Evolutionary conservation across 345 rosid species (phyloP).

Genomic region (Hibiscus tridactylites): DNA sequence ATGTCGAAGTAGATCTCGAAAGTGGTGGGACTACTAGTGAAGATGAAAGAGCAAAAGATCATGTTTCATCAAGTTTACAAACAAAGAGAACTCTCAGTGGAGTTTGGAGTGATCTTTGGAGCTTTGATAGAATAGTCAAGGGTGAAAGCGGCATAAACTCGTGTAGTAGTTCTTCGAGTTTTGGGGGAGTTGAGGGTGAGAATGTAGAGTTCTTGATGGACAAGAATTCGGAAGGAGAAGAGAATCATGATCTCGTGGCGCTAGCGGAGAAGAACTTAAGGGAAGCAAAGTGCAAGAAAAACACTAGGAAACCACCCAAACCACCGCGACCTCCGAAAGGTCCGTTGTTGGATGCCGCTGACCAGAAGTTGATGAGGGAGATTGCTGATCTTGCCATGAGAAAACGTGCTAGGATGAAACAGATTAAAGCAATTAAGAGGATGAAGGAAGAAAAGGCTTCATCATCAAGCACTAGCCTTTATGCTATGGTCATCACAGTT

Average conservation of each 20-base stretch:
- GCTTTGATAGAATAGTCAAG: slow-evolving; percentile 17
- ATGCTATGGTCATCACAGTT: slow-evolving; percentile 61
- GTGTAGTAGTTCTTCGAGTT: slow-evolving; percentile 19
- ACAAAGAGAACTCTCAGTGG: slow-evolving; percentile 18
- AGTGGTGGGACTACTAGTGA: slow-evolving; percentile 44
- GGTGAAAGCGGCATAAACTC: slow-evolving; percentile 10
- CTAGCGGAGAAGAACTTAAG: slow-evolving; percentile 17
- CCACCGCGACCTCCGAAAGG: slow-evolving; percentile 92
- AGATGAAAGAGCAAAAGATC: slow-evolving; percentile 30
- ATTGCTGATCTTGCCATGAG: slow-evolving; percentile 73
- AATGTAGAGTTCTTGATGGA: slow-evolving; percentile 24
- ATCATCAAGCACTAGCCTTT: slow-evolving; percentile 43
- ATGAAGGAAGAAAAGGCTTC: slow-evolving; percentile 49
- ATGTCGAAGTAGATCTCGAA: slow-evolving; percentile 45
- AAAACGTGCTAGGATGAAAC: slow-evolving; percentile 71
- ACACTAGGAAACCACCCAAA: slow-evolving; percentile 52
- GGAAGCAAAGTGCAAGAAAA: slow-evolving; percentile 35
- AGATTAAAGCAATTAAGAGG: slow-evolving; percentile 60
- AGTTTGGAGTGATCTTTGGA: slow-evolving; percentile 22
- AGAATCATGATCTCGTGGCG: slow-evolving; percentile 14
- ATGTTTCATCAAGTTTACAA: slow-evolving; percentile 17
- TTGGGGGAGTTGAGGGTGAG: slow-evolving; percentile 22
- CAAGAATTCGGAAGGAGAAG: slow-evolving; percentile 31
- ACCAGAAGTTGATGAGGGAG: slow-evolving; percentile 68
- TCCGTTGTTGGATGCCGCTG: slow-evolving; percentile 64